Conservation (phyloP, 768 basidiomycete species). For the Phylloporus sp. region DNA sequence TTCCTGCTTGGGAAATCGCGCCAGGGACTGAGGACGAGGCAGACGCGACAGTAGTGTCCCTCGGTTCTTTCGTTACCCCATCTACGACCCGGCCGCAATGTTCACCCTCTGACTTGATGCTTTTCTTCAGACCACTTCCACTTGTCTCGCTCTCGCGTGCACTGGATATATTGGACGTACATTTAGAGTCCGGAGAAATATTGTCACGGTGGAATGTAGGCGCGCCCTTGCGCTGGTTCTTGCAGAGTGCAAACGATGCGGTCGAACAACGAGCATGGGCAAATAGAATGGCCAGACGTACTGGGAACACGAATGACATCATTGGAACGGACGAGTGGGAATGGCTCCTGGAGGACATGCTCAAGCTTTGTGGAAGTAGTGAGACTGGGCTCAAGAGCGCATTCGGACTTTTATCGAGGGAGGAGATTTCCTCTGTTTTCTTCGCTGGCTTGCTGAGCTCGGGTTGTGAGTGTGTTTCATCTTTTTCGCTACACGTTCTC, state of each 20-base stretch:
- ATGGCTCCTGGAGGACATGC: conserved; percentile 85
- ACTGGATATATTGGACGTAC: conserved; percentile 89
- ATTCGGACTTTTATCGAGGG: conserved; percentile 66
- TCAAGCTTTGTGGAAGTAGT: conserved; percentile 63
- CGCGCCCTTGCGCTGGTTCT: conserved; percentile 84
- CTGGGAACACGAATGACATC: conserved; percentile 52
- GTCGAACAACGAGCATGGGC: conserved; percentile 80
- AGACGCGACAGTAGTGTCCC: conserved; percentile 76
- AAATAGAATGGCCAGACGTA: conserved; percentile 73
- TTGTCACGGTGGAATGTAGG: conserved; percentile 83
- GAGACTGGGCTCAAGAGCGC: conserved; percentile 66
- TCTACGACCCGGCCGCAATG: conserved; percentile 53
- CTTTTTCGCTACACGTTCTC: conserved; percentile 1
- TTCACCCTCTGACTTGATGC: conserved; percentile 64
- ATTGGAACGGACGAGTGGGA: conserved; percentile 75
- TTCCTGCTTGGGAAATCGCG: conserved; percentile 81
- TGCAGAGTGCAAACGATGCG: conserved; percentile 64
- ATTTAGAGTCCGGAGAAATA: conserved; percentile 91
- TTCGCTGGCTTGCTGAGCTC: conserved; percentile 80
- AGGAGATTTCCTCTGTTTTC: conserved; percentile 79
- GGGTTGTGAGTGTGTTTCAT: conserved; percentile 62
- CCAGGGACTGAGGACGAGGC: conserved; percentile 56
- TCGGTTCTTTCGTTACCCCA: conserved; percentile 75
- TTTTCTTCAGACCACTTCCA: conserved; percentile 81
- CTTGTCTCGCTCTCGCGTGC: conserved; percentile 69